phyloP scores from a whole-genome alignment of 805 yeast species.

The Pichia cephalocereana region DNA sequence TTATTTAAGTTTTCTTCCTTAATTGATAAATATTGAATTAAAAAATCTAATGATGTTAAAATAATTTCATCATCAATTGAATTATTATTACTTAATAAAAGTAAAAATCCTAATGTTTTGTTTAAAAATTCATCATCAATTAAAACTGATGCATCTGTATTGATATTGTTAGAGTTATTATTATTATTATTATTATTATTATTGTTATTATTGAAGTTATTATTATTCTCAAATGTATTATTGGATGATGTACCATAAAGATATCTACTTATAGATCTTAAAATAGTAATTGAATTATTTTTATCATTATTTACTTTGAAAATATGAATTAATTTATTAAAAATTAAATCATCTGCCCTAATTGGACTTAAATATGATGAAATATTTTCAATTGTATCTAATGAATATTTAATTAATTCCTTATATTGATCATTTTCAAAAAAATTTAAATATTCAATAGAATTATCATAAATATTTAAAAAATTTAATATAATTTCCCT shows the following conservation, averaged over 20 bases:
- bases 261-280: conserved; percentile 73
- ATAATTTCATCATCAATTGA: conserved; percentile 59
- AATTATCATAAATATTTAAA: conserved; percentile 27
- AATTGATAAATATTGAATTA: conserved; percentile 57
- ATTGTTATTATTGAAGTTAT: not conserved
- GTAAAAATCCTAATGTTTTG: conserved; percentile 46
- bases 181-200: conserved; percentile 6
- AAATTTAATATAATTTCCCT: conserved; percentile 36
- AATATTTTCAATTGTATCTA: conserved; percentile 79
- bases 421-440: conserved; percentile 26
- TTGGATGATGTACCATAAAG: conserved; percentile 43
- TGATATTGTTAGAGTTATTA: conserved; percentile 1
- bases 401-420: conserved; percentile 56
- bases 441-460: conserved; percentile 6
- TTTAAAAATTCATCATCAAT: conserved; percentile 40
- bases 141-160: conserved; percentile 36
- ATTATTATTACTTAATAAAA: conserved; percentile 30
- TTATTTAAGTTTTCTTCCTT: conserved; percentile 48
- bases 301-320: conserved; percentile 55
- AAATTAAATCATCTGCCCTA: conserved; percentile 57
- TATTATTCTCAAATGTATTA: conserved; percentile 3
- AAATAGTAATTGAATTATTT: conserved; percentile 53
- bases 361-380: conserved; percentile 77
- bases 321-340: conserved; percentile 44
- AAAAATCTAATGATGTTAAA: conserved; percentile 66